Evolutionary conservation across 1,139 yeast genomes (phyloP).

Genomic region (Kluyveromyces sp.): DNA sequence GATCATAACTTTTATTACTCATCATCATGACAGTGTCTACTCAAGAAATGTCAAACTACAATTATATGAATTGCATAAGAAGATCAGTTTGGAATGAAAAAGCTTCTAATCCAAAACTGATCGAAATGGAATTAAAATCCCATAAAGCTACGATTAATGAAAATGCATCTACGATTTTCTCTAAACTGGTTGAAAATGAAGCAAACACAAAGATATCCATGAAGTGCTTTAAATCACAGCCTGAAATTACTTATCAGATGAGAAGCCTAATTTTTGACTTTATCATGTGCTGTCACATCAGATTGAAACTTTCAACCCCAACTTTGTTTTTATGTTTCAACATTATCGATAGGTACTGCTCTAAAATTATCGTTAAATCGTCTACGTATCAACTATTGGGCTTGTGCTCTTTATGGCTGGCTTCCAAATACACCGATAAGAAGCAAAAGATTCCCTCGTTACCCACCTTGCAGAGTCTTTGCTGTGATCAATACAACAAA

Average conservation of each 20-base stretch:
- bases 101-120: conserved; percentile 16
- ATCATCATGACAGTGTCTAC: neutral
- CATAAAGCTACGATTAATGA: conserved; percentile 23
- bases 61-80: conserved; percentile 13
- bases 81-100: conserved; percentile 14
- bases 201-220: conserved; percentile 11
- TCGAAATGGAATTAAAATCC: conserved; percentile 19
- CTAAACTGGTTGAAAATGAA: conserved; percentile 12
- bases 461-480: conserved; percentile 38
- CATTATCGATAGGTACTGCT: conserved; percentile 84
- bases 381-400: conserved; percentile 54
- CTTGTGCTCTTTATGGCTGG: conserved; percentile 64
- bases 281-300: conserved; percentile 73
- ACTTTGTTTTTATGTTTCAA: conserved; percentile 77
- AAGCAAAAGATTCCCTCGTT: conserved; percentile 59
- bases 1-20: neutral
- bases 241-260: conserved; percentile 21
- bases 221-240: conserved; percentile 19
- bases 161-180: conserved; percentile 16
- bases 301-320: conserved; percentile 67
- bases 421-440: conserved; percentile 63
- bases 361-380: conserved; percentile 77
- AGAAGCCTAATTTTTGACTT: conserved; percentile 38
- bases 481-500: conserved; percentile 56
- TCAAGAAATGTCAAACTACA: neutral